These are phyloP conservation scores for Magnolia kwangsiensis DNA, from an alignment of 164 flowering plant genomes.

Conservation along the genomic window DNA sequence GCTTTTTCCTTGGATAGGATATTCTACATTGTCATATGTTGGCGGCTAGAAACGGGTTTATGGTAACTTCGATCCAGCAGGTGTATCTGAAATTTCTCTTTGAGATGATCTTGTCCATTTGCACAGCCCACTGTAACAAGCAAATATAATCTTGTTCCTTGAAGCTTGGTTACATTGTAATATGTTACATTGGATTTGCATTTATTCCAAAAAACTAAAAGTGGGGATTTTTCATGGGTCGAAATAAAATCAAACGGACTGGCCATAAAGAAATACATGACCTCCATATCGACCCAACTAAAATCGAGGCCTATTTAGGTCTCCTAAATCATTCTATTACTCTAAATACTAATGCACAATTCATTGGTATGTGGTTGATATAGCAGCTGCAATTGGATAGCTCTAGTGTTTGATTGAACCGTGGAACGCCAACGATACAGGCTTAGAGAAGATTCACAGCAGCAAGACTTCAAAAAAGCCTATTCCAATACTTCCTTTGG, in stretches of 20 bases:
- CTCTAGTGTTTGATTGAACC: neutral
- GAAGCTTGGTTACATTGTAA: neutral
- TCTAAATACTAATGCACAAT: neutral
- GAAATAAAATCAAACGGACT: neutral
- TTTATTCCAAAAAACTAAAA: neutral
- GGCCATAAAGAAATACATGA: neutral
- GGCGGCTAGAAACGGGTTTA: too few relatives aligned
- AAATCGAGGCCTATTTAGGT: neutral
- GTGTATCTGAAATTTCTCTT: too few relatives aligned
- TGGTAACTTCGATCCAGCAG: too few relatives aligned
- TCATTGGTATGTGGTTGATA: neutral
- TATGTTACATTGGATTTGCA: neutral
- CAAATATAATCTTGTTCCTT: neutral
- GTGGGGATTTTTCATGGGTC: neutral
- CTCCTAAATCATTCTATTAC: constrained; percentile 1
- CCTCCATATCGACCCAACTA: neutral
- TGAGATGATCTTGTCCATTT: neutral
- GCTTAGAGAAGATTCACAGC: neutral
- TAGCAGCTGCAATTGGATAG: neutral
- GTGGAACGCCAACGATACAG: neutral
- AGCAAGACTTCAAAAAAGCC: neutral
- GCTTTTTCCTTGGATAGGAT: too few relatives aligned
- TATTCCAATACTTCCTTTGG: constrained; percentile 64
- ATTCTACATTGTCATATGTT: too few relatives aligned
- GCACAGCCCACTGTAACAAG: neutral